phyloP scores from a whole-genome alignment of 768 basidiomycete genomes.

The Pleurotus pulmonarius region DNA sequence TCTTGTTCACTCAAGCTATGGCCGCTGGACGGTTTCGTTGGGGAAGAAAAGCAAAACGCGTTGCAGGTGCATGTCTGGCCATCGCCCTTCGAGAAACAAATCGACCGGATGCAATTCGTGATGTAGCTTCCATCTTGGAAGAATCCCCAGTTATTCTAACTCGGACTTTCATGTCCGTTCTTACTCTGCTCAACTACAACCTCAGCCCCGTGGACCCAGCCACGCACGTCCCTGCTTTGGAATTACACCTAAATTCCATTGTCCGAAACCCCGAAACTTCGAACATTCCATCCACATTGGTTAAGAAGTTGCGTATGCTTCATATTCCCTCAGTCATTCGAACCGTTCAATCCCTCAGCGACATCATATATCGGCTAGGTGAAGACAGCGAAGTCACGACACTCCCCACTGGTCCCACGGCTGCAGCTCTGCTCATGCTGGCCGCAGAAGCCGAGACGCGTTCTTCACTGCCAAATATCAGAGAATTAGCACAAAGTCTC shows the following conservation, averaged over 20 bases:
- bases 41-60: conserved; percentile 69
- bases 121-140: conserved; percentile 66
- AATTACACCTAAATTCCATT: conserved; percentile 43
- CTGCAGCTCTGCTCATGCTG: conserved; percentile 68
- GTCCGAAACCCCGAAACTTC: conserved; percentile 27
- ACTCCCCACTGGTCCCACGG: conserved; percentile 44
- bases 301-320: conserved; percentile 30
- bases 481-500: conserved; percentile 54
- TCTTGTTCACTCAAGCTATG: conserved; percentile 70
- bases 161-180: conserved; percentile 51
- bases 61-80: conserved; percentile 65
- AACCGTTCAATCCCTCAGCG: conserved; percentile 43
- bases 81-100: conserved; percentile 70
- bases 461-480: conserved; percentile 46
- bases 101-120: conserved; percentile 61
- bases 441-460: conserved; percentile 67
- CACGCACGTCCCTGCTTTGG: conserved; percentile 53
- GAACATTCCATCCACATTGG: conserved; percentile 21
- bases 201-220: conserved; percentile 55
- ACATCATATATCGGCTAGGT: conserved; percentile 34
- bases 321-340: conserved; percentile 36
- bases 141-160: conserved; percentile 48
- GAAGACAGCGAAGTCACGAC: conserved; percentile 31
- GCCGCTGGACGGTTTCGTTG: conserved; percentile 55
- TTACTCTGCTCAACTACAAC: conserved; percentile 49